phyloP scores from a whole-genome alignment of 441 rosid species.

The Metrosideros polymorpha region DNA sequence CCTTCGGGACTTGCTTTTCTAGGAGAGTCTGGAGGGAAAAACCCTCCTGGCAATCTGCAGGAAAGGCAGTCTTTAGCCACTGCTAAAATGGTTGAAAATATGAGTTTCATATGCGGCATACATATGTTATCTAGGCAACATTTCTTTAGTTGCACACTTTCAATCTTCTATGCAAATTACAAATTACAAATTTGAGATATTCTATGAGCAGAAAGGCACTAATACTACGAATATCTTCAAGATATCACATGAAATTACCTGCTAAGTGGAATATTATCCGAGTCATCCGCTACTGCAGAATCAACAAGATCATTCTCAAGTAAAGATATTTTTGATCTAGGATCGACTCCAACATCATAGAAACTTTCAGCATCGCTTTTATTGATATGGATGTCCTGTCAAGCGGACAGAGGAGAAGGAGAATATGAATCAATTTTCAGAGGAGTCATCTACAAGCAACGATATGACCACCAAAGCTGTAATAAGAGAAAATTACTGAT shows the following conservation, averaged over 20 bases:
- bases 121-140: background rate
- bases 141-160: background rate
- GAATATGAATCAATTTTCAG: background rate
- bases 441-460: background rate
- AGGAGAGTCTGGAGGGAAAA: conserved; percentile 10
- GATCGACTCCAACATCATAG: conserved; percentile 9
- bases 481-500: background rate
- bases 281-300: conserved; percentile 22
- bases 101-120: background rate
- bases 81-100: background rate
- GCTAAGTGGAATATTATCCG: conserved; percentile 7
- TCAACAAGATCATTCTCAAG: conserved; percentile 31
- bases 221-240: background rate
- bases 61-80: background rate
- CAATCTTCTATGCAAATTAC: background rate
- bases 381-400: conserved; percentile 15
- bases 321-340: conserved; percentile 24
- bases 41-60: background rate
- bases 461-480: background rate
- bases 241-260: background rate
- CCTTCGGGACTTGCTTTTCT: conserved; percentile 23
- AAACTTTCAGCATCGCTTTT: conserved; percentile 5
- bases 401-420: background rate
- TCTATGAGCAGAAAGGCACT: background rate
- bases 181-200: background rate